Evolutionary conservation across 2,329 filamentous ascomycete species (phyloP), one percentile per base, ranked within the genome.

Genomic region (Penicillium sp.): DNA sequence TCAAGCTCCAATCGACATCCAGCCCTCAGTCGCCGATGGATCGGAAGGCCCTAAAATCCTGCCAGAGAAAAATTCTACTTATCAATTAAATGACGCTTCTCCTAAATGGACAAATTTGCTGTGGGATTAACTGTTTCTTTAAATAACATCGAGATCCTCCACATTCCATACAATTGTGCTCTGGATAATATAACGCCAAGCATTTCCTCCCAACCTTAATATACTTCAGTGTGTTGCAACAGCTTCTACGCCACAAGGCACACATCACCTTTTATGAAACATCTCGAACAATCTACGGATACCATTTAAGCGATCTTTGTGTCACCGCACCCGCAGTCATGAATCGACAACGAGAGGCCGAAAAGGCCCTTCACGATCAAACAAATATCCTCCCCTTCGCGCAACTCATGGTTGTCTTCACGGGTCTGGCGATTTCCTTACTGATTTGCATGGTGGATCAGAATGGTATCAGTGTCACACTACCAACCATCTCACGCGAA

Each of bases 381-480:
- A 83, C 78, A 9, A 83, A 86, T 56, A 76, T 85, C 17, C 74
- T 86, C 2, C 81, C 82, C 0, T 77, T 75, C 37, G 73, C 71
- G 10, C 74, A 83, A 59, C 40, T 74, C 8, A 61, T 74, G 47
- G 56, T 74, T 22, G 81, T 84, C 42, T 83, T 86, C 56, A 67
- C 69, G 6, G 77, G 78, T 3, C 71, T 86, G 11, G 76, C 83
- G 1, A 70, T 81, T 14, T 79, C 80, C 0, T 70, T 86, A 7
- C 69, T 85, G 16, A 80, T 86, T 31, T 78, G 76, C 12, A 84
- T 81, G 57, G 78, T 83, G 50, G 82, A 86, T 63, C 82, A 84
- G 59, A 84, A 83, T 67, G 78, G 80, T 36, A 80, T 85, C 52
- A 78, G 77, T 2, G 75, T 78, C 2, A 77, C 78, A n/a, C 67